Conservation (phyloP, 495 filamentous ascomycete genomes). For the Talaromyces wortmannii region DNA sequence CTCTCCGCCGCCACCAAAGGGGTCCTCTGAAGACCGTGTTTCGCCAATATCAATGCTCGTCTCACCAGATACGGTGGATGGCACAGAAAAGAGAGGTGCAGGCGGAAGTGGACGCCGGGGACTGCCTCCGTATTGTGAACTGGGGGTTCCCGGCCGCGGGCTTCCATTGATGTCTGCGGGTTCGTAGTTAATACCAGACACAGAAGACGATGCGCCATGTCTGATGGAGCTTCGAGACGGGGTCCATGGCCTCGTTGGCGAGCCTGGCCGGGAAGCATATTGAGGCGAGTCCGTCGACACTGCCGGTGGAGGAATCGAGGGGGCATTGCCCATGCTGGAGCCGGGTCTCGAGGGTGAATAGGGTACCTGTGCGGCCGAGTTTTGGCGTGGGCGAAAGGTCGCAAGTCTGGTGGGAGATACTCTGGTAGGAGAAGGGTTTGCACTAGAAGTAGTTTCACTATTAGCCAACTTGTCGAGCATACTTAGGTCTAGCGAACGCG, state of each 20-base stretch:
- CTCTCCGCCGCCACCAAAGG: slow-evolving; percentile 62
- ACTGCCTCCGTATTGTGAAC: slow-evolving; percentile 78
- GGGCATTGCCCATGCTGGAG: slow-evolving; percentile 48
- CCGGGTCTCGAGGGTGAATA: slow-evolving; percentile 38
- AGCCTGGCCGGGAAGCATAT: slow-evolving; percentile 43
- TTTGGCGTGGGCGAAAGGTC: slow-evolving; percentile 7
- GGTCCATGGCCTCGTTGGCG: slow-evolving; percentile 67
- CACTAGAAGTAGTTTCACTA: slow-evolving; percentile 15
- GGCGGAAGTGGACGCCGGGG: slow-evolving; percentile 84
- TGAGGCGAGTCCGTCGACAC: slow-evolving; percentile 36
- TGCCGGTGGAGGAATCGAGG: slow-evolving; percentile 49
- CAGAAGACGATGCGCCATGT: slow-evolving; percentile 52
- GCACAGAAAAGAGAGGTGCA: slow-evolving; percentile 70
- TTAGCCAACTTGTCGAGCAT: slow-evolving; percentile 15
- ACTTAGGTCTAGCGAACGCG: slow-evolving; percentile 8
- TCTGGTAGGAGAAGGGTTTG: slow-evolving; percentile 15
- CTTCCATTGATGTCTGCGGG: slow-evolving; percentile 82
- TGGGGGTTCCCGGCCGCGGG: slow-evolving; percentile 84
- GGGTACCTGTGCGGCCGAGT: neutral
- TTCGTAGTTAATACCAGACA: slow-evolving; percentile 65
- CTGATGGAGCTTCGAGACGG: slow-evolving; percentile 57
- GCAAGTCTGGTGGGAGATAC: slow-evolving; percentile 24
- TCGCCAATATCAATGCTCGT: slow-evolving; percentile 46
- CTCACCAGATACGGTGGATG: slow-evolving; percentile 26
- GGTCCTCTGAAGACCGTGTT: slow-evolving; percentile 62